Base-by-base conservation (phyloP, 495 filamentous ascomycete species). In the Penicillium mononematosum region DNA sequence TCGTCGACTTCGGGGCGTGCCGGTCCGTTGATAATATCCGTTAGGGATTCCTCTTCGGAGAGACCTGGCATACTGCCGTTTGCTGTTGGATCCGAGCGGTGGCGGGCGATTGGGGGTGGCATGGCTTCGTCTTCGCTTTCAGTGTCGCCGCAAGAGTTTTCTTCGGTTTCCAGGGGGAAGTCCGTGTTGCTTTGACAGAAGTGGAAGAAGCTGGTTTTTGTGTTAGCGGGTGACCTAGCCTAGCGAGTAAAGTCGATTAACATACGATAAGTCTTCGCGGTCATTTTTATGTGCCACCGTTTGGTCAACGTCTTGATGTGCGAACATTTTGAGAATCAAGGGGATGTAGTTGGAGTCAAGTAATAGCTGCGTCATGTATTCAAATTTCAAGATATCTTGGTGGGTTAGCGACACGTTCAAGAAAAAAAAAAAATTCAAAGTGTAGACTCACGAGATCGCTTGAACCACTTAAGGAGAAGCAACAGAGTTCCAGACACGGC, bases 281-380 rank as follows among this genome's bases (percentile, higher is more conserved):
- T 97, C 94, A 20, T 87, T 87, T 62, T 84, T 87, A 66, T 86
- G 88, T 56, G 92, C 91, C n/a, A 96, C 87, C 4, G 88, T 83
- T 60, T 87, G 85, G 57, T 96, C 93, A 25, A 96, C 81, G 59
- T 98, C 94, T 70, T 97, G 92, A 66, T 93, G 85, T 42, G 90
- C 91, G 58, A 96, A 92, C 45, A 96, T 81, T 78, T 96, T 98
- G 16, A 98, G 77, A 16, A 96, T 86, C 25, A 98, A 74, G 0
- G 94, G 94, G 16, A 98, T 76, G 66, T 96, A 98, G 70, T 95
- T 97, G 19, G 89, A 90, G 70, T 98, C 94, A 19, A 98, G 79
- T 9, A 98, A 76, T 0, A 98, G 82, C 70, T 98, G 95, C 0
- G 91, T 91, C 63, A 98, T 75, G 66, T 97, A 98, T 72, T 98